Evolutionary conservation across 768 basidiomycete species (phyloP).

Genomic region (Rhodocollybia butyracea): DNA sequence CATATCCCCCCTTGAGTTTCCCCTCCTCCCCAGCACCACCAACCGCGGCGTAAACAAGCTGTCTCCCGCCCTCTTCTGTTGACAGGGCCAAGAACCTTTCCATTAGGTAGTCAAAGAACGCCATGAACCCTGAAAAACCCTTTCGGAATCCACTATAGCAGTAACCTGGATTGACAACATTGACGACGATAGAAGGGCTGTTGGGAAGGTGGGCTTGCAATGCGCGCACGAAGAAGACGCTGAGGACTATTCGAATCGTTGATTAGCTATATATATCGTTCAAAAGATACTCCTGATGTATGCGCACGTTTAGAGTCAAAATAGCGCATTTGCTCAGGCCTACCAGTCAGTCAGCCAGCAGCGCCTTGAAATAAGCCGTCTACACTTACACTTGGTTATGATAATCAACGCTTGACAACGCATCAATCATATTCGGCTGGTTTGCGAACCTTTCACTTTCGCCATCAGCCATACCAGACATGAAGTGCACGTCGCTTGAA

Average conservation of each 20-base stretch:
- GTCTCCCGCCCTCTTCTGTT: constrained; percentile 32
- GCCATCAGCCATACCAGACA: constrained; percentile 12
- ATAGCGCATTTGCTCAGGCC: constrained; percentile 23
- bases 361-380: background rate
- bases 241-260: constrained; percentile 28
- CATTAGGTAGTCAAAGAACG: constrained; percentile 19
- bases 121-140: constrained; percentile 16
- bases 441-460: constrained; percentile 20
- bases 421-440: constrained; percentile 24
- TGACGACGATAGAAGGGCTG: constrained; percentile 27
- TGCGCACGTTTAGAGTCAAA: constrained; percentile 31
- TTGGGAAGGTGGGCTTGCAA: constrained; percentile 27
- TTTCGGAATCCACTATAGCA: constrained; percentile 34
- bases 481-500: constrained; percentile 39
- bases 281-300: too few species aligned
- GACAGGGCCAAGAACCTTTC: constrained; percentile 31
- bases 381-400: constrained; percentile 19
- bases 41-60: constrained; percentile 32
- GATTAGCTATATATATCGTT: background rate
- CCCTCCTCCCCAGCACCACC: constrained; percentile 16
- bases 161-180: constrained; percentile 39
- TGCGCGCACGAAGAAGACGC: constrained; percentile 35
- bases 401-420: constrained; percentile 28
- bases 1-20: constrained; percentile 28
- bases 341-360: too few species aligned